A percentile compares a stretch with the other conserved stretches of the same genome.
Evolutionary conservation across 2,329 filamentous ascomycete genomes (phyloP).

Genomic region (Chrysosporium keratinophilum): DNA sequence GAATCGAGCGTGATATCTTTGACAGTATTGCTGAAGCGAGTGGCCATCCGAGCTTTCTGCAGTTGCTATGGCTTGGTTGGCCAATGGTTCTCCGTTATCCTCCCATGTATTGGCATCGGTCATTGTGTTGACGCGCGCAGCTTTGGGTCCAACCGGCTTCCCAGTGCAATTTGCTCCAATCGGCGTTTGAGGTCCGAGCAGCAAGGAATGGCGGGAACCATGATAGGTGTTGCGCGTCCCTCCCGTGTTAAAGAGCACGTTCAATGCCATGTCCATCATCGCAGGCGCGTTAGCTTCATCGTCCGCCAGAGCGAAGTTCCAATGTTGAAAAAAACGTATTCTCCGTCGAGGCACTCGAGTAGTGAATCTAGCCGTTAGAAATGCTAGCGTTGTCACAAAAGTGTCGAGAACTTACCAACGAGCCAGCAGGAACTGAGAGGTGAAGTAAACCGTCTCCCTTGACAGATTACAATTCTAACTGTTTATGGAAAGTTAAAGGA

Average conservation of each 20-base stretch:
- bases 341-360: conserved; percentile 49
- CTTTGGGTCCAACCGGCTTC: background rate
- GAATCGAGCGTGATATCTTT: conserved; percentile 23
- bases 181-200: conserved; percentile 29
- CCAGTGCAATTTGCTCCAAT: conserved; percentile 19
- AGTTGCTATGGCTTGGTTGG: background rate
- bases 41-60: conserved; percentile 12
- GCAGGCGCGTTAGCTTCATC: conserved; percentile 34
- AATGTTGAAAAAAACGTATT: conserved; percentile 50
- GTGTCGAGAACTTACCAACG: conserved; percentile 32
- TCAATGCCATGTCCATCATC: conserved; percentile 43
- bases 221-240: conserved; percentile 45
- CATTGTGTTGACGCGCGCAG: background rate
- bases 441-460: too few species aligned
- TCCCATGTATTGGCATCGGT: too few species aligned
- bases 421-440: conserved; percentile 30
- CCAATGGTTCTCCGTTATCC: too few species aligned
- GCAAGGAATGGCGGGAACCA: conserved; percentile 30
- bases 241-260: conserved; percentile 42
- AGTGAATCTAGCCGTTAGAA: conserved; percentile 33
- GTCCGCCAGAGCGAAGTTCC: conserved; percentile 43
- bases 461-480: too few species aligned
- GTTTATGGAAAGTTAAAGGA: too few species aligned
- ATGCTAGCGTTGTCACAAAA: background rate
- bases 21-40: conserved; percentile 18